Base-by-base conservation (phyloP, 1,284 basidiomycete genomes). In the Anthracocystis panici-leucophaei region DNA sequence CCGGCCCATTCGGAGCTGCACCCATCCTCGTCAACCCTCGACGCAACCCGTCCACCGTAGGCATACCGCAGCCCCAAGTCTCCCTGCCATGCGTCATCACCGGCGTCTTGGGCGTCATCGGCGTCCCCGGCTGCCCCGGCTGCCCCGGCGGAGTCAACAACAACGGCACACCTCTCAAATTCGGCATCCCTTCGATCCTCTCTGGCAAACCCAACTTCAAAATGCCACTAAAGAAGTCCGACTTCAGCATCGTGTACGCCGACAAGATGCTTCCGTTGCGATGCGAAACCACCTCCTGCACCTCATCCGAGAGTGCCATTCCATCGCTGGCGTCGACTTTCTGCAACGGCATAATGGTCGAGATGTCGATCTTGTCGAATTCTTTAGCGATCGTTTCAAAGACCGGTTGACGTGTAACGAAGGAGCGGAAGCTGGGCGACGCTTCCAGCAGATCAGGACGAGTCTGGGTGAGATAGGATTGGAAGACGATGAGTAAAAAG, bases 311-410 rank as follows among this genome's bases (percentile, higher is more conserved):
- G 55, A 93, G 89, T 9, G 94, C 94, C 80, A 93, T 89, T 18
- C 91, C 91, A 64, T 92, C 90, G 49, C 79, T 77, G n/a, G 69
- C 89, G 20, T 80, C 79, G 12, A 81, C 75, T 50, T 82, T 85
- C 72, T 93, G 92, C 12, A 99, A 88, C 4, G 96, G 95, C 74
- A 91, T 92, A 64, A 99, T 87, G 1, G 92, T 91, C 62, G 92
- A 89, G 48, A 94, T 85, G 16, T 92, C 92, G 40, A 93, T 91
- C n/a, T 89, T 89, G 44, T 91, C 87, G 48, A 99, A 89, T 78
- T 99, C 97, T 73, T 93, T 94, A 86, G 96, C 91, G 69, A 99
- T 95, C 0, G 97, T 99, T 82, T 92, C 92, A 86, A 99, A 94
- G 16, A 99, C 97, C 90, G 84, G 67, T 21, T 80, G 84, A 16